Percentiles rank a stretch among this genome's conserved stretches.
Evolutionary conservation across 2,329 filamentous ascomycete genomes (phyloP).

Genomic region (Cercospora zeina): DNA sequence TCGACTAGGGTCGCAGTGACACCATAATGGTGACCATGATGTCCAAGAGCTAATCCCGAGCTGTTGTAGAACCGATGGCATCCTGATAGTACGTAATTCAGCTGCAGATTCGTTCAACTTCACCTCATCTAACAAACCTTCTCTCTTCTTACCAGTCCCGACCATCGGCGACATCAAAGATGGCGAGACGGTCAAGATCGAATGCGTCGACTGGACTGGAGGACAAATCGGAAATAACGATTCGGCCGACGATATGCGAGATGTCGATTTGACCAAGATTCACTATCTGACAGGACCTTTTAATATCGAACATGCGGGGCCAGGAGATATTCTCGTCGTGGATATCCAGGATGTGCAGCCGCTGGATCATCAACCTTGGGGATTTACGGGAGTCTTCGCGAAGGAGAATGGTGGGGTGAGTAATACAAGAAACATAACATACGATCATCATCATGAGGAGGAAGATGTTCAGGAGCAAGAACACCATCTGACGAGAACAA

Average conservation of each 20-base stretch:
- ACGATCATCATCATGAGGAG: too few species aligned
- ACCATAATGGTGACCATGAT: slow-evolving; percentile 15
- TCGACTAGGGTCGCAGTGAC: slow-evolving; percentile 20
- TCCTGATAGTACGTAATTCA: slow-evolving; percentile 68
- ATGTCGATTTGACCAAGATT: slow-evolving; percentile 79
- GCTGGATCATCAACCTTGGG: slow-evolving; percentile 81
- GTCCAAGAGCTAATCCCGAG: slow-evolving; percentile 17
- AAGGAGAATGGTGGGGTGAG: slow-evolving; percentile 70
- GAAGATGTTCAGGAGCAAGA: too few species aligned
- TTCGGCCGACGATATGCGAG: slow-evolving; percentile 80
- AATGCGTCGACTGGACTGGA: slow-evolving; percentile 74
- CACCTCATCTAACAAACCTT: slow-evolving; percentile 13
- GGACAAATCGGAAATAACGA: slow-evolving; percentile 90
- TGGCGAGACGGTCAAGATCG: slow-evolving; percentile 87
- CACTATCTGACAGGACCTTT: slow-evolving; percentile 92
- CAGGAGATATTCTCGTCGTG: slow-evolving; percentile 80
- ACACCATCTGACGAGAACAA: background rate
- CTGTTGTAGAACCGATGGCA: slow-evolving; percentile 79
- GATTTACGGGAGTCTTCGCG: slow-evolving; percentile 81
- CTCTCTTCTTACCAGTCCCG: slow-evolving; percentile 62
- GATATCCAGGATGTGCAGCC: slow-evolving; percentile 95
- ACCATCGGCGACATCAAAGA: slow-evolving; percentile 71
- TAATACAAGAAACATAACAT: background rate
- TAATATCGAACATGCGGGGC: slow-evolving; percentile 78
- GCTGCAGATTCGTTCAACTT: slow-evolving; percentile 5